These are phyloP conservation scores for Venustampulla echinocandica DNA, from an alignment of 495 filamentous ascomycete genomes.

Conservation along the genomic window DNA sequence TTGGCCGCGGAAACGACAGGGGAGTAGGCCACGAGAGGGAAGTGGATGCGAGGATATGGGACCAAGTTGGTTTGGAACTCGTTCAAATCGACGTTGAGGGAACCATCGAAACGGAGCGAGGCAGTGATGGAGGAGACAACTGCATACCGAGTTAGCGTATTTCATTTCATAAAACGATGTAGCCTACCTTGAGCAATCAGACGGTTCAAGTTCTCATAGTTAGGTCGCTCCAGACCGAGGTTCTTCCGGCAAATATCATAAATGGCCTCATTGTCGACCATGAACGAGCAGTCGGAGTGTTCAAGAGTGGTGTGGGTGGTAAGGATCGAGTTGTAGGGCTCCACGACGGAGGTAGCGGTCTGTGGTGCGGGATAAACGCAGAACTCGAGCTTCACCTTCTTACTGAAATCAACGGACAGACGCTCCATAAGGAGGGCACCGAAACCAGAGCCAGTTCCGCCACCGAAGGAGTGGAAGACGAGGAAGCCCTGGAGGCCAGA, in stretches of 20 bases:
- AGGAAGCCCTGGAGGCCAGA: constrained; percentile 96
- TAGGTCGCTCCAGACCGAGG: constrained; percentile 90
- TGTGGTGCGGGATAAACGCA: constrained; percentile 96
- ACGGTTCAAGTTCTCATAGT: constrained; percentile 97
- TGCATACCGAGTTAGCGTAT: constrained; percentile 21
- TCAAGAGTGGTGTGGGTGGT: constrained; percentile 98
- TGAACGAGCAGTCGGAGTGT: constrained; percentile 99
- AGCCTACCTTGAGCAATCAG: constrained; percentile 85
- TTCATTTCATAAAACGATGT: constrained; percentile 6
- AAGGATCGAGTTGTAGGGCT: constrained; percentile 98
- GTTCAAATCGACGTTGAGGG: constrained; percentile 97
- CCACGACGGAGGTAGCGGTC: constrained; percentile 93
- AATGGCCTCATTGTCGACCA: constrained; percentile 99
- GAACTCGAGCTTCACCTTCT: constrained; percentile 99
- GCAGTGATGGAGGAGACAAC: constrained; percentile 98
- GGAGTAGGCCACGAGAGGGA: constrained; percentile 92
- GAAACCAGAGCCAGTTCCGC: constrained; percentile 97
- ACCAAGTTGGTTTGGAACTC: constrained; percentile 99
- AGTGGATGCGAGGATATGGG: constrained; percentile 98
- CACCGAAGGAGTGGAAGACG: constrained; percentile 99
- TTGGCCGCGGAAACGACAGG: constrained; percentile 90
- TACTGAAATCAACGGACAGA: constrained; percentile 94
- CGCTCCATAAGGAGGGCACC: constrained; percentile 97
- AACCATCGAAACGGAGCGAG: constrained; percentile 96
- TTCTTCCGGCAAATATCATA: constrained; percentile 99